Evolutionary conservation across 495 filamentous ascomycete genomes (phyloP), one percentile per base, ranked within the genome.

Genomic region (Penicillium nucicola): DNA sequence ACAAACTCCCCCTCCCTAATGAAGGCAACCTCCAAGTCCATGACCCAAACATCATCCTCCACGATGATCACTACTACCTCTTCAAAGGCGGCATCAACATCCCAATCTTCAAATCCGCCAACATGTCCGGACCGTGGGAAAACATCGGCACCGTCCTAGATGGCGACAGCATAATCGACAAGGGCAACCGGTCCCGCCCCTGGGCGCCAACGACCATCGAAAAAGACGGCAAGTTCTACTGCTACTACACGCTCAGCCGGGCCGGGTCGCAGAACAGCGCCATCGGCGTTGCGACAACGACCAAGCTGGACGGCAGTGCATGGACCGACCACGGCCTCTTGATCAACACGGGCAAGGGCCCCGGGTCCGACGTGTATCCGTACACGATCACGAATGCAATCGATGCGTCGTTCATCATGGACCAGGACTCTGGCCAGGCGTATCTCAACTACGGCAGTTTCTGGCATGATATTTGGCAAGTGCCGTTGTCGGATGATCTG

Each of bases 391-490:
- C 84, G 59, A 90, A 91, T 59, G 84, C 87, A 22, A 91, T 92
- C 50, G 88, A 92, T 57, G 62, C 76, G 1, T 83, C 85, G 25
- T 71, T 89, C 5, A 69, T 90, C 41, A 40, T 53, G 1, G 73
- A 77, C 13, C 75, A 65, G 1, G 39, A 50, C 0, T 68, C 71
- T 9, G 71, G 72, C 12, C 61, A 69, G 6, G 77, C 81, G 20
- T 81, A 79, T 53, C 68, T 91, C 37, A 81, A 75, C 34, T 92
- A 83, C 44, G 87, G 87, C 2, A 82, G 77, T 20, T 91, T 84
- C 70, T 92, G 87, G 87, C 66, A 73, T n/a, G 81, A 84, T 53
- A 78, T 89, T 36, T 85, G 80, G 67, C 84, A 87, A 61, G 77
- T 85, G 3, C 66, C 76, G 12, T 72, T 89, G 68, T 64, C 66